These are phyloP conservation scores for Solanum peruvianum DNA, from an alignment of 257 asterid genomes.

Conservation along the genomic window DNA sequence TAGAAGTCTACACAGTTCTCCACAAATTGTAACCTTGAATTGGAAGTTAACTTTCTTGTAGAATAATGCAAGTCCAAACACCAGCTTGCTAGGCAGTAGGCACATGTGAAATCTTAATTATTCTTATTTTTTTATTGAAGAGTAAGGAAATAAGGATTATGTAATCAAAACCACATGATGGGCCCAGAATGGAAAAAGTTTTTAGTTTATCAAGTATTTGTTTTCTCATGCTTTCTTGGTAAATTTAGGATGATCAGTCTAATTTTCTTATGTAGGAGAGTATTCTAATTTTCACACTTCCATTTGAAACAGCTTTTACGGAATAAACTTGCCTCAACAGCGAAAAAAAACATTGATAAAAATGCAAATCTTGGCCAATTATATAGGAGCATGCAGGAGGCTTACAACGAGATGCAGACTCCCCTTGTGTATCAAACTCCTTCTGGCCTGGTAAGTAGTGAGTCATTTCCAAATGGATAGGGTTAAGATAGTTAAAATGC, in stretches of 20 bases:
- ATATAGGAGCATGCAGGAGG: conserved; percentile 71
- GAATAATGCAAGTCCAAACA: background rate
- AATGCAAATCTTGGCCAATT: conserved; percentile 75
- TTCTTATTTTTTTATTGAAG: background rate
- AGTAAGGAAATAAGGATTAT: background rate
- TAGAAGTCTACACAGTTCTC: background rate
- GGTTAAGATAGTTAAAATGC: background rate
- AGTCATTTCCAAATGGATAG: background rate
- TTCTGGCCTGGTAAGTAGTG: conserved; percentile 41
- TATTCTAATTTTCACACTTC: background rate
- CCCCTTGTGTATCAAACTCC: conserved; percentile 85
- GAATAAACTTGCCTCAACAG: conserved; percentile 77
- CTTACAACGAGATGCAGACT: conserved; percentile 82
- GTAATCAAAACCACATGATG: background rate
- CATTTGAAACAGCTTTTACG: conserved; percentile 65
- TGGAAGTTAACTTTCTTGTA: background rate
- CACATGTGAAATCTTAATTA: background rate
- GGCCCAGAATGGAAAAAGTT: background rate
- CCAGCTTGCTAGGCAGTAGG: background rate
- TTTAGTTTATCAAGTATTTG: background rate
- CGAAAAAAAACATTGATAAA: conserved; percentile 45
- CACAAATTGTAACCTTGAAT: background rate
- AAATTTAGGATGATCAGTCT: background rate
- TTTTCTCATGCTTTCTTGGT: background rate
- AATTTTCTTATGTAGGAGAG: background rate